A percentile compares a stretch with the other conserved stretches of the same genome.
These are phyloP conservation scores for Quercus agrifolia DNA, from an alignment of 306 rosid genomes.

Conservation along the genomic window DNA sequence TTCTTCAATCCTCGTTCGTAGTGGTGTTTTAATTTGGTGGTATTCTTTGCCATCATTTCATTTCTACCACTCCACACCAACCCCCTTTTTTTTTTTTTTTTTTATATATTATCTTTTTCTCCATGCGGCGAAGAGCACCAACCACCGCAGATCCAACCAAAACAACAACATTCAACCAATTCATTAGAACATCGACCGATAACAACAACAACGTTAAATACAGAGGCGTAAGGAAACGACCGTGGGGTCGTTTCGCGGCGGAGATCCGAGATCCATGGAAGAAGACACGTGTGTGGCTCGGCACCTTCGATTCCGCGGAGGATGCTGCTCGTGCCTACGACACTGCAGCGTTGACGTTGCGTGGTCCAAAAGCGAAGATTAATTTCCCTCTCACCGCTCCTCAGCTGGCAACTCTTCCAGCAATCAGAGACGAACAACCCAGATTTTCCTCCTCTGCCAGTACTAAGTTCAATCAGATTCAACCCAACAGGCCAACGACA, in stretches of 20 bases:
- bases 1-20: too few relatives aligned
- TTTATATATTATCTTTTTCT: neutral
- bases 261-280: constrained; percentile 94
- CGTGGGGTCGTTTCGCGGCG: constrained; percentile 93
- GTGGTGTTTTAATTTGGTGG: too few relatives aligned
- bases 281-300: constrained; percentile 86
- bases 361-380: constrained; percentile 81
- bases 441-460: constrained; percentile 39
- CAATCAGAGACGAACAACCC: constrained; percentile 14
- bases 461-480: constrained; percentile 26
- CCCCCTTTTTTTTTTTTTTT: constrained; percentile 8
- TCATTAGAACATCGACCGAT: too few relatives aligned
- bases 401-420: constrained; percentile 10
- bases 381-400: constrained; percentile 50
- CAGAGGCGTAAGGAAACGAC: constrained; percentile 88
- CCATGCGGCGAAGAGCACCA: constrained; percentile 61
- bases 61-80: neutral
- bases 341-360: constrained; percentile 64
- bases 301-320: constrained; percentile 79
- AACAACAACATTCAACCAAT: neutral
- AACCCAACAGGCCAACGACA: constrained; percentile 48
- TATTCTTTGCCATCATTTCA: too few relatives aligned
- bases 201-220: constrained; percentile 55
- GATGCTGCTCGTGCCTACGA: constrained; percentile 89
- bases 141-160: constrained; percentile 25